Conservation (phyloP, 345 rosid genomes). For the Pistacia integerrima region DNA sequence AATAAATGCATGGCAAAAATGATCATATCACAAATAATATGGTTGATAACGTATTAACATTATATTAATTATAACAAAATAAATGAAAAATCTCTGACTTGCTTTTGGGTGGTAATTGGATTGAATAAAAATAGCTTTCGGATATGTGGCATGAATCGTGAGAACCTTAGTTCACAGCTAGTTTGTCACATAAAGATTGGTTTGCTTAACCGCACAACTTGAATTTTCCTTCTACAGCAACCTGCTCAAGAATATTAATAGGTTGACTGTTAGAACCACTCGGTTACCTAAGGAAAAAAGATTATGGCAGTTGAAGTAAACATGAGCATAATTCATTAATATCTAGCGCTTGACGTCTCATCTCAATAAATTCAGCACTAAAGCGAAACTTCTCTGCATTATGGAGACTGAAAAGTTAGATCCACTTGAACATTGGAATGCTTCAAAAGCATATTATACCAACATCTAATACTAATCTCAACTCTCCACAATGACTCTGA, state of each 20-base stretch:
- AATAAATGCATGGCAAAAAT: no score
- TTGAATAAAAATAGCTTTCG: not conserved
- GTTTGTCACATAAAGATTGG: constrained; percentile 68
- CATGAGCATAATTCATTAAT: constrained; percentile 5
- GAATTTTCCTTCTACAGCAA: constrained; percentile 79
- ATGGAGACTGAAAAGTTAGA: constrained; percentile 15
- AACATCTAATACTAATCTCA: not conserved
- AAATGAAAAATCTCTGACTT: no score
- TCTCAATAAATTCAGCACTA: constrained; percentile 96
- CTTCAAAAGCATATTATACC: not conserved
- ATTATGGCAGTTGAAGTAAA: not conserved
- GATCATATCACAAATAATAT: no score
- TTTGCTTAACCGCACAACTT: constrained; percentile 82
- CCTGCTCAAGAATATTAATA: constrained; percentile 35
- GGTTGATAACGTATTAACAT: no score
- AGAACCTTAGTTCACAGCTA: constrained; percentile 43
- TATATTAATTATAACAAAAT: no score
- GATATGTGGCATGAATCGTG: not conserved
- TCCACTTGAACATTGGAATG: not conserved
- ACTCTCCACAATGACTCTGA: not conserved
- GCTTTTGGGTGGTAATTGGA: no score
- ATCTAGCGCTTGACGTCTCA: constrained; percentile 92
- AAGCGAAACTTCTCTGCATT: constrained; percentile 95
- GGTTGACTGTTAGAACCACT: not conserved
- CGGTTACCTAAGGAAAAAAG: not conserved